Conservation (phyloP, 805 yeast genomes). For the Pichia gijzeniarum region DNA sequence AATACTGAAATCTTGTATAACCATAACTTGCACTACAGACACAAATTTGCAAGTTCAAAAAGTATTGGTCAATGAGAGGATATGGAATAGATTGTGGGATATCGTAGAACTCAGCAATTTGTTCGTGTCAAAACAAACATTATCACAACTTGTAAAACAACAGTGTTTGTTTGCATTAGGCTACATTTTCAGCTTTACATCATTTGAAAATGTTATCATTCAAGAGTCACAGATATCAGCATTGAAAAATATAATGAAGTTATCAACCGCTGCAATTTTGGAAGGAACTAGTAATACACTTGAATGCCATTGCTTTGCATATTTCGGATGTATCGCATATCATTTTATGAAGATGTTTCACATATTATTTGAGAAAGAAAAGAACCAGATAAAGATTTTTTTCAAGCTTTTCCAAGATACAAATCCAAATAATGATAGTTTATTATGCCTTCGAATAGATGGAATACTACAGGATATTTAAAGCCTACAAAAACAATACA, state of each 20-base stretch:
- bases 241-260: not conserved
- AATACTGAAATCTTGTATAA: not conserved
- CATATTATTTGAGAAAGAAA: not conserved
- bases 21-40: not conserved
- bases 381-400: not conserved
- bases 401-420: too few species aligned
- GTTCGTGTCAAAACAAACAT: not conserved
- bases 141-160: not conserved
- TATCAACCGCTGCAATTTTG: not conserved
- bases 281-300: conserved; percentile 2
- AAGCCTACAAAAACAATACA: not conserved
- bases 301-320: conserved; percentile 23
- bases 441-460: not conserved
- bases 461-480: not conserved
- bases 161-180: conserved; percentile 20
- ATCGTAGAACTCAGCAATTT: not conserved
- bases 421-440: not conserved
- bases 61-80: not conserved
- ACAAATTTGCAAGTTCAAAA: not conserved
- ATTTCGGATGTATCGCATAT: conserved; percentile 16
- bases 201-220: conserved; percentile 7
- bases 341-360: not conserved
- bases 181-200: conserved; percentile 13
- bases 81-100: conserved; percentile 3
- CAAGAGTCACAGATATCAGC: not conserved